phyloP scores from a whole-genome alignment of 1,284 basidiomycete genomes.

The Volvariella volvacea region DNA sequence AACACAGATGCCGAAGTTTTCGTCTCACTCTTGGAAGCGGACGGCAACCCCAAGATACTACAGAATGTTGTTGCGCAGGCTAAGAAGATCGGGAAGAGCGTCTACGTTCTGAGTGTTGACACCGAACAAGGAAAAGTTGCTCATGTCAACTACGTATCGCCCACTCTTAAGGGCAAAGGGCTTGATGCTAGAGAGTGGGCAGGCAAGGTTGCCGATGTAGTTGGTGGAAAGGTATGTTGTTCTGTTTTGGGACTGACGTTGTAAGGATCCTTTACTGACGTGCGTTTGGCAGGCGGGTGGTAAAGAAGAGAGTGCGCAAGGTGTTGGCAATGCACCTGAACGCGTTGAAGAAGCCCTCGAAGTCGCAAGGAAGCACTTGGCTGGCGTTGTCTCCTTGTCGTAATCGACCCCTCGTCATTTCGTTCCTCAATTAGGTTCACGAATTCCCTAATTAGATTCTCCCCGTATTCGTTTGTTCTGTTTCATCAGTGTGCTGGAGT shows the following conservation, averaged over 20 bases:
- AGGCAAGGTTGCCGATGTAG: constrained; percentile 61
- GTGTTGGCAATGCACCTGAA: constrained; percentile 65
- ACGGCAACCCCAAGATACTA: constrained; percentile 81
- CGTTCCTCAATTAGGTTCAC: too few species aligned
- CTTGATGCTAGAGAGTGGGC: constrained; percentile 85
- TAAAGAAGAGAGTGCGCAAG: constrained; percentile 86
- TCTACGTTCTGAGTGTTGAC: constrained; percentile 87
- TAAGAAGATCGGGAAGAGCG: constrained; percentile 76
- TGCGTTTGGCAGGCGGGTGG: constrained; percentile 68
- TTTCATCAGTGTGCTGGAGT: too few species aligned
- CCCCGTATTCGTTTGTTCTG: too few species aligned
- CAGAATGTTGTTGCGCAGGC: constrained; percentile 72
- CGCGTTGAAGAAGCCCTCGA: constrained; percentile 69
- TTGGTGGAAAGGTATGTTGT: constrained; percentile 79
- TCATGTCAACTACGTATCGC: constrained; percentile 84
- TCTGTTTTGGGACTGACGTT: background rate
- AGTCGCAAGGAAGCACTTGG: constrained; percentile 45
- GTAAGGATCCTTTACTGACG: constrained; percentile 8
- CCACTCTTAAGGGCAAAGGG: constrained; percentile 51
- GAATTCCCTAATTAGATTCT: too few species aligned
- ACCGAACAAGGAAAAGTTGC: constrained; percentile 68
- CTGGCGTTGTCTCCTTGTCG: background rate
- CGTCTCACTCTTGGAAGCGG: constrained; percentile 65
- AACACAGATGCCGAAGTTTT: constrained; percentile 67
- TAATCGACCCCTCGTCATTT: too few species aligned